Conservation (phyloP, 2,329 filamentous ascomycete species). For the Colletotrichum cereale region DNA sequence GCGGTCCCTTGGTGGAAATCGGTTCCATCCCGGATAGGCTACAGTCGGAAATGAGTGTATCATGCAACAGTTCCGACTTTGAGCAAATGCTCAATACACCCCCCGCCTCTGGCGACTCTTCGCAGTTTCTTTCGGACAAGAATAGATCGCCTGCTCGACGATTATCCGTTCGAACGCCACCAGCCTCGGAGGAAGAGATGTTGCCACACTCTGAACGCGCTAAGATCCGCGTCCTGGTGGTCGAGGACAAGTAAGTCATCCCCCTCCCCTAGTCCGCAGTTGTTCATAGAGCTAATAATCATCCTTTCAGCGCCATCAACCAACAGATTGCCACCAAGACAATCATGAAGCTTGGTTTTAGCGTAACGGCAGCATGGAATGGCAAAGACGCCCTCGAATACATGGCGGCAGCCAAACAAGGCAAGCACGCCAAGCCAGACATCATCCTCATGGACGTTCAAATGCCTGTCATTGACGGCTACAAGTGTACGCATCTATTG, state of each 20-base stretch:
- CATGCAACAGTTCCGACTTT: conserved; percentile 75
- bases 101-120: conserved; percentile 43
- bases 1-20: conserved; percentile 66
- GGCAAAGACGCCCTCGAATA: conserved; percentile 84
- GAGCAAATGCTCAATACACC: conserved; percentile 62
- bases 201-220: conserved; percentile 69
- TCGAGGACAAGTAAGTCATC: conserved; percentile 80
- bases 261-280: background rate
- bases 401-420: conserved; percentile 66
- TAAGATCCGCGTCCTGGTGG: conserved; percentile 78
- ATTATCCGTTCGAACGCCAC: conserved; percentile 52
- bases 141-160: conserved; percentile 45
- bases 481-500: conserved; percentile 80
- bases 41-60: conserved; percentile 73
- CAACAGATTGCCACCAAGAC: conserved; percentile 83
- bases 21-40: conserved; percentile 76
- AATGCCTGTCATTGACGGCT: conserved; percentile 83
- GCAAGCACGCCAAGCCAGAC: conserved; percentile 70
- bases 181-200: conserved; percentile 56
- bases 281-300: conserved; percentile 27
- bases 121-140: conserved; percentile 43
- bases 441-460: conserved; percentile 85
- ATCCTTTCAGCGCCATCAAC: conserved; percentile 67
- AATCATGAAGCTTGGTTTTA: conserved; percentile 79
- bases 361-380: conserved; percentile 79